Percentiles rank a stretch among this genome's conserved stretches.
phyloP scores from a whole-genome alignment of 2,329 filamentous ascomycete species.

The Passalora sequoiae region DNA sequence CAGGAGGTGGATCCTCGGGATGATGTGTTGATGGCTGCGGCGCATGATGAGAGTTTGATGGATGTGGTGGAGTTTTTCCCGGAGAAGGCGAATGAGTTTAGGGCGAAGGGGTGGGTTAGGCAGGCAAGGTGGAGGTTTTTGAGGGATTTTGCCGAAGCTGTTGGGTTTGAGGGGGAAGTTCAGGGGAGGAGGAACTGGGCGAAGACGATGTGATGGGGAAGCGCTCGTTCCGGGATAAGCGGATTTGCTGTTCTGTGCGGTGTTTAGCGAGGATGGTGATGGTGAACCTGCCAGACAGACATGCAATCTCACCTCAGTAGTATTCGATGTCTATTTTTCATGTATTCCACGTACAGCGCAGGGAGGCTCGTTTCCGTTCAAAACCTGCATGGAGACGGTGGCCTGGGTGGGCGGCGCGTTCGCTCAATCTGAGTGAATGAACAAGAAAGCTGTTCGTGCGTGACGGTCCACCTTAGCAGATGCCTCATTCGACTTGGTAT shows the following conservation, averaged over 20 bases:
- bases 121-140: constrained; percentile 49
- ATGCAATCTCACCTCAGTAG: too few relatives aligned
- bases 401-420: constrained; percentile 5
- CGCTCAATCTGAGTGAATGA: constrained; percentile 10
- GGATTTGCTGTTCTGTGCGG: too few relatives aligned
- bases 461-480: constrained; percentile 7
- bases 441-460: constrained; percentile 2
- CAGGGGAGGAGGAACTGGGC: constrained; percentile 9
- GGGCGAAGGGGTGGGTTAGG: constrained; percentile 43
- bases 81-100: constrained; percentile 44
- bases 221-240: too few relatives aligned
- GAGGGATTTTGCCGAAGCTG: constrained; percentile 40
- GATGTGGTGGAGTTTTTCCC: constrained; percentile 49
- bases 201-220: neutral
- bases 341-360: too few relatives aligned
- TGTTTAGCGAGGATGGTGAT: too few relatives aligned
- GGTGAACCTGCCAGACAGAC: too few relatives aligned
- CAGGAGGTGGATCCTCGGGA: constrained; percentile 44
- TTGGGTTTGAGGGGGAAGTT: constrained; percentile 10
- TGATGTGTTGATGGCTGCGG: constrained; percentile 43
- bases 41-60: constrained; percentile 45
- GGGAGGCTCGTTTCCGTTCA: too few relatives aligned
- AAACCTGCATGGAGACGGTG: constrained; percentile 4
- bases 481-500: constrained; percentile 4
- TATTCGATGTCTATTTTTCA: too few relatives aligned